These are phyloP conservation scores for Syncephalastrum contaminatum DNA, from an alignment of 371 early-diverging fungal genomes.

Conservation along the genomic window DNA sequence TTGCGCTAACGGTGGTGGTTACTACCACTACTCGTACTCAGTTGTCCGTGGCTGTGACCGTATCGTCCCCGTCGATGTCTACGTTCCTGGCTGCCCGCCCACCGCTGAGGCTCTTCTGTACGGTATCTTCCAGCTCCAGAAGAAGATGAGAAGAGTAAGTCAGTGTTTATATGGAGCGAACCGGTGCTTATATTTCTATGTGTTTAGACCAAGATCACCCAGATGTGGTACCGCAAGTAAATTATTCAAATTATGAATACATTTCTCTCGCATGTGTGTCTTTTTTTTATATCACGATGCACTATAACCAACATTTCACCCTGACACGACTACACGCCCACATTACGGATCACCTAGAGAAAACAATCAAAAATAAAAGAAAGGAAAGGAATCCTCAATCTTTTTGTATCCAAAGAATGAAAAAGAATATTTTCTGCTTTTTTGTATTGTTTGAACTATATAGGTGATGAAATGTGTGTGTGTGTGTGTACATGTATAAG, in stretches of 20 bases:
- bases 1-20: slow-evolving; percentile 97
- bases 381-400: too few relatives aligned
- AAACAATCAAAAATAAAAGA: too few relatives aligned
- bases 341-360: too few relatives aligned
- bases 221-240: slow-evolving; percentile 61
- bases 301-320: too few relatives aligned
- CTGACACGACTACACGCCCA: too few relatives aligned
- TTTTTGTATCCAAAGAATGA: too few relatives aligned
- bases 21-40: slow-evolving; percentile 97
- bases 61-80: slow-evolving; percentile 95
- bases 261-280: slow-evolving; percentile 6
- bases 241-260: slow-evolving; percentile 4
- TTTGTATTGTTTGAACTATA: too few relatives aligned
- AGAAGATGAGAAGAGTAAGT: slow-evolving; percentile 88
- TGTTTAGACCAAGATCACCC: slow-evolving; percentile 53
- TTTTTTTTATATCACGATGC: slow-evolving; percentile 1
- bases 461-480: too few relatives aligned
- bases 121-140: slow-evolving; percentile 96
- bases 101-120: slow-evolving; percentile 96
- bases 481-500: too few relatives aligned
- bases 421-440: too few relatives aligned
- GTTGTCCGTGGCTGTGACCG: slow-evolving; percentile 96
- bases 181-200: too few relatives aligned
- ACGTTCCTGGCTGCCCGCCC: slow-evolving; percentile 98
- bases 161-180: too few relatives aligned